Evolutionary conservation across 164 flowering plant species (phyloP).

Genomic region (Aristolochia contorta): DNA sequence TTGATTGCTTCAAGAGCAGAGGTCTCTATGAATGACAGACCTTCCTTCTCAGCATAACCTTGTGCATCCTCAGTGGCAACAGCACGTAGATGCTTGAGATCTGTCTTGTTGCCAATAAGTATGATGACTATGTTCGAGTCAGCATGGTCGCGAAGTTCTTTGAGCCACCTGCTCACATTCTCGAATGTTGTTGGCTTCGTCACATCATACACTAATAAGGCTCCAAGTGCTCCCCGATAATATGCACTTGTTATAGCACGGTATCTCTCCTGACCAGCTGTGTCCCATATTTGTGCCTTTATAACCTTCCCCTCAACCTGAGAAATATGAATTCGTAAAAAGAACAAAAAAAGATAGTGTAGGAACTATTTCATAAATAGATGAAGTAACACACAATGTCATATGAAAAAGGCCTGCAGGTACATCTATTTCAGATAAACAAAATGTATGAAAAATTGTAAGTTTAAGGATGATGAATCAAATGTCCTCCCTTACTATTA

Average conservation of each 20-base stretch:
- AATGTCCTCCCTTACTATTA: background rate
- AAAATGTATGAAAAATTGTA: background rate
- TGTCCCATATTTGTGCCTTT: conserved; percentile 79
- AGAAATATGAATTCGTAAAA: background rate
- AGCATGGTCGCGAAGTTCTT: conserved; percentile 66
- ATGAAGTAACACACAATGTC: background rate
- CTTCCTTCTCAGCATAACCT: conserved; percentile 61
- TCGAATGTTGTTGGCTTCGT: conserved; percentile 67
- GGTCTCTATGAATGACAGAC: conserved; percentile 65
- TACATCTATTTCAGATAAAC: background rate
- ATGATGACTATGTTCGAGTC: conserved; percentile 60
- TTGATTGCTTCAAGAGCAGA: conserved; percentile 72
- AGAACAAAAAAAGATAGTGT: background rate
- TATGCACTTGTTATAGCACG: conserved; percentile 76
- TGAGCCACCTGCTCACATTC: conserved; percentile 61
- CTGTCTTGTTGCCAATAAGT: conserved; percentile 70
- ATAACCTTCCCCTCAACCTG: conserved; percentile 62
- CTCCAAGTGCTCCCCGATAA: conserved; percentile 70
- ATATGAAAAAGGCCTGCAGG: background rate
- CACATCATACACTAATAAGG: conserved; percentile 61
- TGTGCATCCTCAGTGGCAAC: conserved; percentile 75
- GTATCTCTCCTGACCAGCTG: conserved; percentile 71
- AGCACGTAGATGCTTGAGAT: conserved; percentile 62
- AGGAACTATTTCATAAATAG: background rate
- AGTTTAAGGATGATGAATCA: background rate